Base-by-base conservation (phyloP, 345 rosid genomes). In the Populus simonii region DNA sequence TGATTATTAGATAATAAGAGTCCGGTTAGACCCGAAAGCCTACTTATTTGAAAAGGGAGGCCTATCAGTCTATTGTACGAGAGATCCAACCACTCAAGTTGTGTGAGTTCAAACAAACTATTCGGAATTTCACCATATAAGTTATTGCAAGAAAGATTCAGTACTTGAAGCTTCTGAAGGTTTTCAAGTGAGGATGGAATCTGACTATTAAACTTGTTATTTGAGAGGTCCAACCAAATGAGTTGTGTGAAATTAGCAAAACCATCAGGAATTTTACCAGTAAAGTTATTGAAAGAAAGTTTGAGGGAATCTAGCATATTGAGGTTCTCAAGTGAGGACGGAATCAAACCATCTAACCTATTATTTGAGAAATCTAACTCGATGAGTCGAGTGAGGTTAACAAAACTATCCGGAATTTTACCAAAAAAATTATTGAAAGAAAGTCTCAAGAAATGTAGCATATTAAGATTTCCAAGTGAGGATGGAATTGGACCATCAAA, bases 151-250 rank as follows among this genome's bases (percentile, higher is more conserved):
- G 43, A 39, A 39, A 39, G 43, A 0, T 0, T 0, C 2, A 39
- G 2, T 1, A 1, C 29, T 1, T 29, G 1, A 1, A 38, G 41
- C 0, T 38, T 38, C 41, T 38, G 1, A 38, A 38, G 41, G 41
- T 38, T 38, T 36, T 4, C 38, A 3, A 81, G 33, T 47, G 75
- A 79, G 9, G 22, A 31, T 35, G 85, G 83, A 20, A 86, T 65
- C 22, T 17, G n/a, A 7, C 51, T 51, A 12, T 20, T 3, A 2
- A 73, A 39, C 7, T 15, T 39, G 33, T 75, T 76, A 2, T 43
- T 7, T 18, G 3, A 35, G 22, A 68, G 53, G 11, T 6, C 1
- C 2, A 69, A 33, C 8, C 0, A 1, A 4, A 0, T 7, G 20
- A 76, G 73, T 10, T 20, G 13, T 7, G 22, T 75, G 18, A 66